phyloP scores from a whole-genome alignment of 2,329 filamentous ascomycete species.

The Chaetomium globosum region DNA sequence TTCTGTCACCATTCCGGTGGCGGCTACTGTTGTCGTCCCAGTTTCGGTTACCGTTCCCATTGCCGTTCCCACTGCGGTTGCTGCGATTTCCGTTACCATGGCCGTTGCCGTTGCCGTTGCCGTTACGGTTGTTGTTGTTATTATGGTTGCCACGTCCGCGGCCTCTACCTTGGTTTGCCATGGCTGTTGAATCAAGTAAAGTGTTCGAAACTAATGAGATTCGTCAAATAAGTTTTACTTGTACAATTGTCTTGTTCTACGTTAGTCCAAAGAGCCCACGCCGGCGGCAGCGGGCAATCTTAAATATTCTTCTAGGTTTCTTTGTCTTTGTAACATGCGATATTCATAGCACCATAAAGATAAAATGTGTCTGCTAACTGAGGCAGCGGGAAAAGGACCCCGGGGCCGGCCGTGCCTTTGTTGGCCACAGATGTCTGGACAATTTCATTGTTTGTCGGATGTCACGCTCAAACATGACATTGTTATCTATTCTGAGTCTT shows the following conservation, averaged over 20 bases:
- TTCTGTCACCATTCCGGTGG: not conserved
- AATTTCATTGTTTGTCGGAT: not conserved
- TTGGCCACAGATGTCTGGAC: not conserved
- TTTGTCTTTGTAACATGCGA: not conserved
- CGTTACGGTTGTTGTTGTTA: not conserved
- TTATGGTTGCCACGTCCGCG: constrained; percentile 2
- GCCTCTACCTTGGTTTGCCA: not conserved
- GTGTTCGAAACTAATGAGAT: not conserved
- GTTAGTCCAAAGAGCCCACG: not conserved
- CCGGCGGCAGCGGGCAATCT: not conserved
- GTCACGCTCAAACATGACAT: not conserved
- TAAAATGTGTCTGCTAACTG: not conserved
- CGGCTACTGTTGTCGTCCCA: not conserved
- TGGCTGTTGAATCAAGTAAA: not conserved
- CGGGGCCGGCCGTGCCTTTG: not conserved
- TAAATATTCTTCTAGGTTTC: not conserved
- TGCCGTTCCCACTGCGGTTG: not conserved
- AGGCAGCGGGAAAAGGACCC: not conserved
- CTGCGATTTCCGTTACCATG: too few relatives aligned
- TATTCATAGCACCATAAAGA: not conserved
- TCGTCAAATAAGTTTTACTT: not conserved
- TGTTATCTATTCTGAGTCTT: not conserved
- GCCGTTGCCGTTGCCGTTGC: constrained; percentile 9
- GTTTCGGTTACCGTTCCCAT: constrained; percentile 3
- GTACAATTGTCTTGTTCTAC: not conserved